Evolutionary conservation across 2,329 filamentous ascomycete species (phyloP), one percentile per base, ranked within the genome.

Genomic region (Pseudogymnoascus sp.): DNA sequence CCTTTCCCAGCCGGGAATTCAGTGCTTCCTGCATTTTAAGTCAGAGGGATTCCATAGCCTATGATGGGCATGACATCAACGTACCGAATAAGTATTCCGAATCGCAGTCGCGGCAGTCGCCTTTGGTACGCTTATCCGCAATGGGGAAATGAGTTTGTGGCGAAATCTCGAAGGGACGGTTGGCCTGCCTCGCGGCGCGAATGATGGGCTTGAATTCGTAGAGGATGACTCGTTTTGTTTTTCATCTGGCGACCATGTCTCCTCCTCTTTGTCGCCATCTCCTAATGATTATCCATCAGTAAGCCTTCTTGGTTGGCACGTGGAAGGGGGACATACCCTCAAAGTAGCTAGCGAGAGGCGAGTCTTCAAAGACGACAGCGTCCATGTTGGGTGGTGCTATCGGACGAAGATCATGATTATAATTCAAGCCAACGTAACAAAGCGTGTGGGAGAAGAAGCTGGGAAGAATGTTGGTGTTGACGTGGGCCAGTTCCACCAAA

Each of bases 331-430:
- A 76, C 80, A 71, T 76, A 94, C 92, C 92, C 85, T 92, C 88
- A 69, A 97, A 85, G 78, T 94, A 94, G 72, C 90, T 86, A 73
- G 91, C 92, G 77, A 97, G 82, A 70, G 92, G 92, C 74, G 90
- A 90, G 78, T 92, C 87, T 78, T 94, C 85, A 77, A 89, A 90
- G 69, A 96, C 85, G 70, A 96, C 82, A 72, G 89, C 86, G 83
- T 96, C 92, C 92, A 97, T 94, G 67, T 66, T 67, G 68, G 64
- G 63, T 39, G 38, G 58, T 38, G 8, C 35, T 60, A 60, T 60
- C 22, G 52, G 63, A 63, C 63, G 59, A 60, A 8, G 16, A 39
- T 60, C 58, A 62, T 61, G 41, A 25, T 33, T 62, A 60, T 42
- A 36, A 16, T 33, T 41, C 11, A 62, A 28, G 19, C 33, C 14